Percentiles rank a stretch among this genome's conserved stretches.
Conservation (phyloP, 306 rosid species). For the Casuarina equisetifolia region DNA sequence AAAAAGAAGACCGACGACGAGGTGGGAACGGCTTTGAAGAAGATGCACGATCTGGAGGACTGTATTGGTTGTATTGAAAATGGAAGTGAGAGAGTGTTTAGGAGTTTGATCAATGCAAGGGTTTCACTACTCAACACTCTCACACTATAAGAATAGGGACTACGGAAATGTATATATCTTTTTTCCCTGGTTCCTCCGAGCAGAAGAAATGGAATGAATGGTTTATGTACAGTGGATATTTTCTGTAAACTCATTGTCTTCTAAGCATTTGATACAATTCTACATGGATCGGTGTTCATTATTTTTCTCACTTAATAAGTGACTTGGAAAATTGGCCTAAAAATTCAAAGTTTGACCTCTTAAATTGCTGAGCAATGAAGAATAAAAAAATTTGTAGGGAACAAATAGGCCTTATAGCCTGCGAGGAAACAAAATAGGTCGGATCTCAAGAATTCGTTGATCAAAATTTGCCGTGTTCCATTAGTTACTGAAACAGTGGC, state of each 20-base stretch:
- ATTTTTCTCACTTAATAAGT: neutral
- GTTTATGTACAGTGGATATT: neutral
- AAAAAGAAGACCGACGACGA: conserved; percentile 62
- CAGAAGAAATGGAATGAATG: neutral
- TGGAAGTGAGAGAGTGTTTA: conserved; percentile 52
- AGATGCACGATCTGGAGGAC: conserved; percentile 58
- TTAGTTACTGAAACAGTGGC: too few relatives aligned
- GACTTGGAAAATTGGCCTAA: too few relatives aligned
- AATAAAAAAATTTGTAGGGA: too few relatives aligned
- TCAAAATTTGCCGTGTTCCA: too few relatives aligned
- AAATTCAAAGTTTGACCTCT: neutral
- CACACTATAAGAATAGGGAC: conserved; percentile 25
- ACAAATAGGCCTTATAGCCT: too few relatives aligned
- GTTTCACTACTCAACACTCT: conserved; percentile 68
- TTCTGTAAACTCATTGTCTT: neutral
- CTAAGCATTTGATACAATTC: neutral
- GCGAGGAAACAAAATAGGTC: too few relatives aligned
- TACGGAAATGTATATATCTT: neutral
- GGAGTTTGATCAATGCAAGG: conserved; percentile 67
- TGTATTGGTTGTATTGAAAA: conserved; percentile 47
- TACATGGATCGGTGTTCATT: neutral
- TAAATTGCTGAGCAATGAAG: too few relatives aligned
- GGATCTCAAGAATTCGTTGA: too few relatives aligned
- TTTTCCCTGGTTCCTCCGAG: neutral
- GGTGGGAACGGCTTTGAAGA: conserved; percentile 50